Conservation (phyloP, 2,329 filamentous ascomycete species). For the Colletotrichum euphorbiae region DNA sequence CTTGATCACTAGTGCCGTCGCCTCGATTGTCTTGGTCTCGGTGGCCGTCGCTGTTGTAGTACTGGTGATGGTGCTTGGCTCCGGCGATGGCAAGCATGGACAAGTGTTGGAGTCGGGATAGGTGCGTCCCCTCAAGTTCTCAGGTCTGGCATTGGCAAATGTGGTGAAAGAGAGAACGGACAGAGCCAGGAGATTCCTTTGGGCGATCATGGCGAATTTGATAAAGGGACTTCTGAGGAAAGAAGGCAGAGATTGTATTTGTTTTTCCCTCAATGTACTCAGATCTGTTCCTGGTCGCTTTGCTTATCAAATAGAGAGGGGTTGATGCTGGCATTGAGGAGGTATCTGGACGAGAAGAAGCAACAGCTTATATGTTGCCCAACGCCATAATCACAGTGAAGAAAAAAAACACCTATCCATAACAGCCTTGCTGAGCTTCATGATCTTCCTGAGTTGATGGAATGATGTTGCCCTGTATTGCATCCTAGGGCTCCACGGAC, state of each 20-base stretch:
- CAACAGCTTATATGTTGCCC: slow-evolving; percentile 18
- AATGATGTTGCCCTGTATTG: slow-evolving; percentile 37
- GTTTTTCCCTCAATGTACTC: not conserved
- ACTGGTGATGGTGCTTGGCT: slow-evolving; percentile 33
- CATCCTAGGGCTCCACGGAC: slow-evolving; percentile 23
- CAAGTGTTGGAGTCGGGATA: slow-evolving; percentile 37
- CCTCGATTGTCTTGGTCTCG: slow-evolving; percentile 43
- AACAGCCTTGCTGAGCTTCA: not conserved
- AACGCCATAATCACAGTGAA: not conserved
- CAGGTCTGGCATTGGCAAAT: slow-evolving; percentile 20
- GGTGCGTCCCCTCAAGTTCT: slow-evolving; percentile 28
- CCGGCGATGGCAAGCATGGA: slow-evolving; percentile 36
- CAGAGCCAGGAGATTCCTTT: slow-evolving; percentile 7
- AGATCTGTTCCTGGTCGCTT: not conserved
- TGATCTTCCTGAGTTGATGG: slow-evolving; percentile 1
- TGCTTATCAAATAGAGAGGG: not conserved
- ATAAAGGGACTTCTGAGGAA: not conserved
- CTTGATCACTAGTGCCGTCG: slow-evolving; percentile 30
- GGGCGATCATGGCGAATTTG: slow-evolving; percentile 41
- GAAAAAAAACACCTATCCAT: not conserved
- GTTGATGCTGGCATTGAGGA: not conserved
- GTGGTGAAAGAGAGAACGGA: slow-evolving; percentile 24
- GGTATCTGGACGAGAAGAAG: not conserved
- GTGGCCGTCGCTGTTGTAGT: slow-evolving; percentile 42
- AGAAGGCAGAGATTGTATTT: not conserved